These are phyloP conservation scores for Sugiyamaella grinbergsii DNA, from an alignment of 1,139 yeast genomes.

Conservation along the genomic window DNA sequence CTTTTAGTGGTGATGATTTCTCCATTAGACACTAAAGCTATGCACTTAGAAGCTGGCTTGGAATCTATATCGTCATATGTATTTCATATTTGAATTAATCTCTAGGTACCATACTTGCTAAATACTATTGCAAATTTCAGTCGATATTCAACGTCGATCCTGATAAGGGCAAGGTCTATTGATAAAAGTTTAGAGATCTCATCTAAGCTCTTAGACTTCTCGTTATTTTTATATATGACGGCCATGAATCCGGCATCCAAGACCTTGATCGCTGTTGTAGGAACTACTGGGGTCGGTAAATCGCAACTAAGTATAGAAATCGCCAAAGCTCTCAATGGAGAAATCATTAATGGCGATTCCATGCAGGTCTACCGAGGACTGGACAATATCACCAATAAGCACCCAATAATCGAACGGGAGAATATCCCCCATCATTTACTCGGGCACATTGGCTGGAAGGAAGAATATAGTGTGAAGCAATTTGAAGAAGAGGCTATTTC, in stretches of 20 bases:
- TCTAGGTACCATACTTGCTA: neutral
- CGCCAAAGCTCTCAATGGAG: constrained; percentile 79
- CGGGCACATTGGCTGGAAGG: constrained; percentile 78
- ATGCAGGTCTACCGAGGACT: constrained; percentile 86
- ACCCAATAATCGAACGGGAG: constrained; percentile 73
- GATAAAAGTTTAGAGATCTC: neutral
- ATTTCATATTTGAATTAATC: neutral
- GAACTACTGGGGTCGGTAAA: constrained; percentile 98
- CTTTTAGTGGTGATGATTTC: no score
- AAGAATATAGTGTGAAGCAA: constrained; percentile 80
- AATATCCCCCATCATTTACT: constrained; percentile 84
- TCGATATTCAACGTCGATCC: constrained; percentile 3
- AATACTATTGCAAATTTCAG: no score
- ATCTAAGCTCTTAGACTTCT: no score
- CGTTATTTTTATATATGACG: no score
- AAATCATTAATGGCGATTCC: constrained; percentile 92
- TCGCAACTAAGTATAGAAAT: constrained; percentile 81
- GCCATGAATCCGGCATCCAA: constrained; percentile 7
- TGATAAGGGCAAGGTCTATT: constrained; percentile 13
- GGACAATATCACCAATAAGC: constrained; percentile 86
- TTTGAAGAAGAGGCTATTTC: constrained; percentile 69
- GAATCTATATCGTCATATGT: neutral
- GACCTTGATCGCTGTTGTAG: constrained; percentile 68
- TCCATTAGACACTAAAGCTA: no score
- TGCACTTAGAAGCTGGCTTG: no score